Evolutionary conservation across 2,329 filamentous ascomycete species (phyloP).

Genomic region (Ilyonectria mors-panacis): DNA sequence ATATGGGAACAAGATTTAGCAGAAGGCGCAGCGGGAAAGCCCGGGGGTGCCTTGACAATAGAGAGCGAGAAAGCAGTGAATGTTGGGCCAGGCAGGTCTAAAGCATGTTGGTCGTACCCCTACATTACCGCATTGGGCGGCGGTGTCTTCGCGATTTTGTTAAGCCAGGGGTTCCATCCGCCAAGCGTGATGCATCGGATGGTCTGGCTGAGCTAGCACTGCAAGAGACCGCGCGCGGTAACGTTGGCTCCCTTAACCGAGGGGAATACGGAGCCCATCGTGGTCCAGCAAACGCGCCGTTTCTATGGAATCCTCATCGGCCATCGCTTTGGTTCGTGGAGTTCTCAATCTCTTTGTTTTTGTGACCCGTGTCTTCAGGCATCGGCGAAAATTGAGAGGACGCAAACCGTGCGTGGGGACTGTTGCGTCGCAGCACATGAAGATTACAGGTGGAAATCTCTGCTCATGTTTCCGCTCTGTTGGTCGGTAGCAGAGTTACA

Average conservation of each 20-base stretch:
- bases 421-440: neutral
- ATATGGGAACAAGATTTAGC: neutral
- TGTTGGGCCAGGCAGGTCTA: neutral
- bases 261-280: neutral
- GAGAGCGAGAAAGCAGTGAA: neutral
- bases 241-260: neutral
- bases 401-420: neutral
- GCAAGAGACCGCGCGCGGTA: slow-evolving; percentile 1
- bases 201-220: neutral
- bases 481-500: neutral
- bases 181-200: neutral
- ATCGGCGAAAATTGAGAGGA: neutral
- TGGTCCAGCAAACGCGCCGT: neutral
- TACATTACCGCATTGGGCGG: neutral
- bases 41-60: neutral
- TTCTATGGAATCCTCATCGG: neutral
- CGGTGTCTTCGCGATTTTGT: neutral
- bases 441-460: neutral
- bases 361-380: neutral
- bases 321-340: neutral
- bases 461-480: neutral
- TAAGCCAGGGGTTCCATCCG: neutral
- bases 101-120: neutral
- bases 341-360: neutral
- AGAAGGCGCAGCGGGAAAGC: neutral